Conservation (phyloP, 2,329 filamentous ascomycete genomes). For the Onygena corvina region DNA sequence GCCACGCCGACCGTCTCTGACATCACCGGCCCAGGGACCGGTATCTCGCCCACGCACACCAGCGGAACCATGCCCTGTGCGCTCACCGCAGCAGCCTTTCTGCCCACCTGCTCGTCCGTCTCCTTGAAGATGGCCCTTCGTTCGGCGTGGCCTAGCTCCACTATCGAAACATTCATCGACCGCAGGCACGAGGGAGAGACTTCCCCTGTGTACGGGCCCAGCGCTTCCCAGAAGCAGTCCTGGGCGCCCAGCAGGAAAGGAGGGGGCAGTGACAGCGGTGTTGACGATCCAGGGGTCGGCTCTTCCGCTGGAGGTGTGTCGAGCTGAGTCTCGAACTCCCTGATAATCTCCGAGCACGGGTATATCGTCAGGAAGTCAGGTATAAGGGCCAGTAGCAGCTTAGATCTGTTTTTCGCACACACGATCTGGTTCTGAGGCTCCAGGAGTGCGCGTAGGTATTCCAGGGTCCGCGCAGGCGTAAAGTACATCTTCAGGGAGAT, state of each 20-base stretch:
- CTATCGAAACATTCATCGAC: conserved; percentile 56
- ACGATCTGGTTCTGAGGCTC: conserved; percentile 36
- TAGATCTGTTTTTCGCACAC: conserved; percentile 33
- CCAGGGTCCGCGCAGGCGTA: conserved; percentile 48
- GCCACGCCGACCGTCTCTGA: conserved; percentile 44
- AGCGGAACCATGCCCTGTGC: conserved; percentile 62
- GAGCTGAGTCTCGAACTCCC: conserved; percentile 18
- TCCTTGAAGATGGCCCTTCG: conserved; percentile 60
- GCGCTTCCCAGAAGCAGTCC: conserved; percentile 57
- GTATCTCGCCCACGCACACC: conserved; percentile 67
- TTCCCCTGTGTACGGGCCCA: conserved; percentile 66
- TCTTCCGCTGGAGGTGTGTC: conserved; percentile 17
- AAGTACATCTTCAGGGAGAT: conserved; percentile 47
- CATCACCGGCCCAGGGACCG: conserved; percentile 36
- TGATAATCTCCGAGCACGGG: conserved; percentile 32
- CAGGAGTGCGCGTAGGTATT: conserved; percentile 43
- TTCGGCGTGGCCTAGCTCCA: conserved; percentile 74
- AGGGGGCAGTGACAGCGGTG: conserved; percentile 34
- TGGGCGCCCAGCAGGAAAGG: conserved; percentile 59
- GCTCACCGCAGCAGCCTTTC: conserved; percentile 57
- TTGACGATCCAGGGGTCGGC: conserved; percentile 19
- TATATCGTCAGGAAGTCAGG: conserved; percentile 62
- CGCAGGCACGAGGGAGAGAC: conserved; percentile 57
- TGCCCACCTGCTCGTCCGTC: conserved; percentile 54
- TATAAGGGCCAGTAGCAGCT: conserved; percentile 62